phyloP scores from a whole-genome alignment of 352 stramenopile genomes.

The Pythium sp. region DNA sequence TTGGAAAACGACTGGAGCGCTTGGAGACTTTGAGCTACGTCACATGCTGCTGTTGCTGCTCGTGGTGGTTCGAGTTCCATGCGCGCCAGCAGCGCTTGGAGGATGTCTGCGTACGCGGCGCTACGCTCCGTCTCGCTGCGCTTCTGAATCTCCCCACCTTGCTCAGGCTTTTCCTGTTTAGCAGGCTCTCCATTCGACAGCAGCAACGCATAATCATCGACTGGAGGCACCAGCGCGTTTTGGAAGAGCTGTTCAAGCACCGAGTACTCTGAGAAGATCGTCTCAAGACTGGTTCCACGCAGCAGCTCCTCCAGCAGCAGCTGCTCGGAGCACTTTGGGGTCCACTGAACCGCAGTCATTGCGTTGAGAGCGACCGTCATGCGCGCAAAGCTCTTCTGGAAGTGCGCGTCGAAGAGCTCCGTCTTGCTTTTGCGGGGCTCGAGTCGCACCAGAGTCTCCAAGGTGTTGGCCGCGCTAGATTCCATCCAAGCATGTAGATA shows the following conservation, averaged over 20 bases:
- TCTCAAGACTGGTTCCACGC: conserved; percentile 14
- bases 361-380: conserved; percentile 18
- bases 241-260: conserved; percentile 8
- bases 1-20: conserved; percentile 5
- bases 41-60: neutral
- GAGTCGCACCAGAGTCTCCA: conserved; percentile 28
- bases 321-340: conserved; percentile 22
- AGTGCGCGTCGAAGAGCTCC: conserved; percentile 33
- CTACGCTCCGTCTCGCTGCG: neutral
- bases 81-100: conserved; percentile 7
- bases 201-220: neutral
- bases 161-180: neutral
- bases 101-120: neutral
- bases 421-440: conserved; percentile 18
- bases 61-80: neutral
- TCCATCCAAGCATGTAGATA: neutral
- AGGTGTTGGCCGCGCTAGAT: conserved; percentile 23
- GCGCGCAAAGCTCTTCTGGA: conserved; percentile 24
- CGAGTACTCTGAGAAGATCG: neutral
- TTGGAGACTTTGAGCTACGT: conserved; percentile 1
- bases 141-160: neutral
- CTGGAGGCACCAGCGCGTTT: neutral
- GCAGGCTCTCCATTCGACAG: neutral
- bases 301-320: conserved; percentile 27
- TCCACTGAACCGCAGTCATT: conserved; percentile 42